Base-by-base conservation (phyloP, 306 rosid genomes). In the Fragaria vesca region DNA sequence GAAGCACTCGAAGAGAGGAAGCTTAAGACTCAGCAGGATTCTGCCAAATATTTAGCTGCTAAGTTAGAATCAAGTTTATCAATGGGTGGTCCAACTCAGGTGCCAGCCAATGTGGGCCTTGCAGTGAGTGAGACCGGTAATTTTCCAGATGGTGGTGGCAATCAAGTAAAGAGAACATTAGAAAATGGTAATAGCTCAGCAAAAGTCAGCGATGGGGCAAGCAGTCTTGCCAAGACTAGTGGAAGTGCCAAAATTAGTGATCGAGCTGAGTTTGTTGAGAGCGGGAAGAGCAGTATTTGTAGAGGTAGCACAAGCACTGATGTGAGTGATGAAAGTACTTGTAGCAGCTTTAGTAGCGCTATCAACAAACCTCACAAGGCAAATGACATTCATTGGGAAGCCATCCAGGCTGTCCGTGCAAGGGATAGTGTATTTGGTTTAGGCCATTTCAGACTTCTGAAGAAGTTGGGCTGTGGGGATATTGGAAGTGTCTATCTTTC, bases 311-410 rank as follows among this genome's bases (percentile, higher is more conserved):
- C 86, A 28, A 84, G 90, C 75, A 87, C 84, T 52, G 90, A 87
- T 51, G 80, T 87, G 69, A 87, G 88, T 60, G 90, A 87, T 40
- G 90, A 87, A 71, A 87, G 90, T 77, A 79, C 85, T 58, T 87
- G 90, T 75, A 87, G 90, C 77, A 84, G 88, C 84, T 87, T 87
- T 6, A 87, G 90, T 73, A 82, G 88, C 47, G 71, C 82, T n/a
- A 65, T 82, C 54, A 87, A 80, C 86, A 87, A 87, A 75, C 90
- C 90, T 38, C 90, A 87, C 85, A 87, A 87, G 77, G 88, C 88
- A 40, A 84, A 87, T 48, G 90, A 87, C 72, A 79, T 84, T 9
- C 84, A 68, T 16, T 87, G 90, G 90, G 90, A 84, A 80, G 90
- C 90, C 11, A 87, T 87, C 20, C 90, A 79, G 78, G 90, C 86